Percentiles rank a stretch among this genome's conserved stretches.
Conservation (phyloP, 1,139 yeast species). For the Candida glucosophila region DNA sequence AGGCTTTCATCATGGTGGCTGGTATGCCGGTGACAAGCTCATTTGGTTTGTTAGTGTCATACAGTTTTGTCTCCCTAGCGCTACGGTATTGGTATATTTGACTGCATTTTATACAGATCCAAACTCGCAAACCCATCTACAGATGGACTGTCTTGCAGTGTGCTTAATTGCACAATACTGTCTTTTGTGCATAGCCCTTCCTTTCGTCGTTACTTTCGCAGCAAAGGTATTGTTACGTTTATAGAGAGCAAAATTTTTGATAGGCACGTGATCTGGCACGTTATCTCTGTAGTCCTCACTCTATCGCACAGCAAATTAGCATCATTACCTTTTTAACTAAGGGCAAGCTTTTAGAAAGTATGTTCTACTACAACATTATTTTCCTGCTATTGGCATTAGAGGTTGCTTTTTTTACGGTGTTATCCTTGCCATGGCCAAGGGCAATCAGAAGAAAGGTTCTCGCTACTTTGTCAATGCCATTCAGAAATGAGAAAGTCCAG, state of each 20-base stretch:
- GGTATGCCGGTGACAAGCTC: slow-evolving; percentile 43
- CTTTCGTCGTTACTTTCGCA: slow-evolving; percentile 56
- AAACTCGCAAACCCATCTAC: slow-evolving; percentile 49
- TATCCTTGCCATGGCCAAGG: slow-evolving; percentile 84
- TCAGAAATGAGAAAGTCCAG: slow-evolving; percentile 62
- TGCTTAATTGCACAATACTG: slow-evolving; percentile 63
- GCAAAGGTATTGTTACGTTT: slow-evolving; percentile 32
- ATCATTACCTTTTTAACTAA: background rate
- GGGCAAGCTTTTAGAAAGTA: slow-evolving; percentile 33
- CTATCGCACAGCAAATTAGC: background rate
- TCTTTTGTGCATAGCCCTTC: slow-evolving; percentile 51
- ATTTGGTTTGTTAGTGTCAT: slow-evolving; percentile 62
- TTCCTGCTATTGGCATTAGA: slow-evolving; percentile 70
- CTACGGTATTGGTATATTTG: slow-evolving; percentile 74
- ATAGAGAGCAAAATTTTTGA: too few relatives aligned
- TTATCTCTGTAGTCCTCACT: background rate
- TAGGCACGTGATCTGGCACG: slow-evolving; percentile 2
- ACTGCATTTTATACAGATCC: slow-evolving; percentile 79
- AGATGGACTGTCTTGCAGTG: slow-evolving; percentile 78
- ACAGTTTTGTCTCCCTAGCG: slow-evolving; percentile 76
- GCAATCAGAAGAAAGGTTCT: slow-evolving; percentile 62
- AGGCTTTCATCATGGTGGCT: slow-evolving; percentile 34
- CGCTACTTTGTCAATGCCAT: slow-evolving; percentile 56
- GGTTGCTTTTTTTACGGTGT: slow-evolving; percentile 69
- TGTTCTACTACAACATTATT: slow-evolving; percentile 66